Percentiles rank a stretch among this genome's conserved stretches.
Evolutionary conservation across 176 grass and related monocot genomes (phyloP).

Genomic region (barley (Hordeum vulgare)): MorexV3_pseudomolecules_assembly NC_058518.1:378990877-378991376

Average conservation of each 20-base stretch:
- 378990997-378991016: neutral
- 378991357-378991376: constrained; percentile 89
- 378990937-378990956: constrained; percentile 77
- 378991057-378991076: constrained; percentile 2
- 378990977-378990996: constrained; percentile 59
- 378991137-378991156: constrained; percentile 94
- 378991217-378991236: neutral
- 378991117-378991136: constrained; percentile 98
- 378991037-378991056: neutral
- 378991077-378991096: neutral
- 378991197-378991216: constrained; percentile 79
- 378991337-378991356: constrained; percentile 95
- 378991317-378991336: constrained; percentile 96
- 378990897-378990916: constrained; percentile 69
- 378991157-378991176: constrained; percentile 79
- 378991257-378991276: constrained; percentile 8
- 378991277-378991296: constrained; percentile 76
- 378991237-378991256: neutral
- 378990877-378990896: constrained; percentile 80
- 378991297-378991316: constrained; percentile 91
- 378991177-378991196: constrained; percentile 73
- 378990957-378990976: constrained; percentile 74
- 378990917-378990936: constrained; percentile 68
- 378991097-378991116: constrained; percentile 50
- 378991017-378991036: neutral